Evolutionary conservation across 225 moss, liverwort and hornwort species (phyloP).

Genomic region (Marchantia polymorpha): DNA sequence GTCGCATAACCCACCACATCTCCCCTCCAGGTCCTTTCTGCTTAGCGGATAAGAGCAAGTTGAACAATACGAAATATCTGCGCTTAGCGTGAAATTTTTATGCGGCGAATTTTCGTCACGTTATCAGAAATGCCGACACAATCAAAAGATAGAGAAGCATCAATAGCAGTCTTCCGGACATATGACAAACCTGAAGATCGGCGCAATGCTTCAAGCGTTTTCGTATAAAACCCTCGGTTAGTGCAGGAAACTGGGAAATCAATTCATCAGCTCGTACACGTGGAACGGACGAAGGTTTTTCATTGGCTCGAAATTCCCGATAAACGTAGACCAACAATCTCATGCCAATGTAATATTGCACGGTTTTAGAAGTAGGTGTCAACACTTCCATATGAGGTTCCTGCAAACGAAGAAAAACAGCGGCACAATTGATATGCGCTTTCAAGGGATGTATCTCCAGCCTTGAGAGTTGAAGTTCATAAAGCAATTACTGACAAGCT

Average conservation of each 20-base stretch:
- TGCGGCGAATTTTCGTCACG: neutral
- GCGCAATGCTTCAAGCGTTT: slow-evolving; percentile 95
- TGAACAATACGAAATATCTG: too few relatives aligned
- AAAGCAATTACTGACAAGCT: neutral
- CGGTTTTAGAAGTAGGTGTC: slow-evolving; percentile 94
- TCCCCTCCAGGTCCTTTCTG: slow-evolving; percentile 73
- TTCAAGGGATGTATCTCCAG: neutral
- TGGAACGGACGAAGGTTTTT: slow-evolving; percentile 77
- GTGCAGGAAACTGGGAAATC: slow-evolving; percentile 78
- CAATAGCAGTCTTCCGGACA: neutral
- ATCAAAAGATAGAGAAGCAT: neutral
- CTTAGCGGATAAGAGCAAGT: slow-evolving; percentile 7
- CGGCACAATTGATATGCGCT: neutral
- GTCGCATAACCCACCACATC: slow-evolving; percentile 96
- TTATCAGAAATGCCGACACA: neutral
- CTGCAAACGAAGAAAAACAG: slow-evolving; percentile 33
- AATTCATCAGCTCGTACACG: slow-evolving; percentile 84
- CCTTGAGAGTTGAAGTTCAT: neutral
- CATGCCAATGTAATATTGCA: slow-evolving; percentile 88
- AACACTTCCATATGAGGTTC: slow-evolving; percentile 97
- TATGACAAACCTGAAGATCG: slow-evolving; percentile 73
- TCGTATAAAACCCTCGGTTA: slow-evolving; percentile 87
- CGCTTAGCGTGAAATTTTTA: too few relatives aligned
- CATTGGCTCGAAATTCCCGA: slow-evolving; percentile 94
- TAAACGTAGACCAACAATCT: slow-evolving; percentile 84